A percentile compares a stretch with the other conserved stretches of the same genome.
Conservation (phyloP, 2,329 filamentous ascomycete species). For the Westerdykella ornata region DNA sequence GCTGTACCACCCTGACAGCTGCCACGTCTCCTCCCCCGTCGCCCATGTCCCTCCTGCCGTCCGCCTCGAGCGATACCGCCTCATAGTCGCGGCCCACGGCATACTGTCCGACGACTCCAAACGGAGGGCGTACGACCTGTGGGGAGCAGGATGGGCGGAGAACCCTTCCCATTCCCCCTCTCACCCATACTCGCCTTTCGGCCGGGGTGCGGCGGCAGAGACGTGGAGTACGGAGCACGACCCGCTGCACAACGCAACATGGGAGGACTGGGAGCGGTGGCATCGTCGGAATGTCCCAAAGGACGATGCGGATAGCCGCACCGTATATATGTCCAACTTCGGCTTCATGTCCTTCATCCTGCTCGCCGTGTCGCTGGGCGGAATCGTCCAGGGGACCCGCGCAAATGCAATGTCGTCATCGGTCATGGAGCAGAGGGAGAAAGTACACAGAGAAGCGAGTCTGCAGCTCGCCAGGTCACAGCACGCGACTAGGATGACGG, state of each 20-base stretch:
- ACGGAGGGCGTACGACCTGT: slow-evolving; percentile 73
- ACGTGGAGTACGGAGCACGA: slow-evolving; percentile 36
- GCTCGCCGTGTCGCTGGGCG: slow-evolving; percentile 61
- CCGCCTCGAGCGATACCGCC: slow-evolving; percentile 80
- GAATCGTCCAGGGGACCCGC: slow-evolving; percentile 64
- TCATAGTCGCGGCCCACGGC: slow-evolving; percentile 80
- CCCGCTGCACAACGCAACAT: slow-evolving; percentile 72
- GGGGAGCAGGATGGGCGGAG: slow-evolving; percentile 70
- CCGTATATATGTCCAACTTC: slow-evolving; percentile 69
- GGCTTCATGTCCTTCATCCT: slow-evolving; percentile 70
- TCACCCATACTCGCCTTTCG: slow-evolving; percentile 18
- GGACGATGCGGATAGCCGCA: slow-evolving; percentile 32
- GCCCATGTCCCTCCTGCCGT: slow-evolving; percentile 50
- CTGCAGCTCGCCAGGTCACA: slow-evolving; percentile 54
- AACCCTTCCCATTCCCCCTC: slow-evolving; percentile 18
- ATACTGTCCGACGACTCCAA: slow-evolving; percentile 77
- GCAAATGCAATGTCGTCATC: slow-evolving; percentile 57
- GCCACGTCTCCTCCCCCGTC: slow-evolving; percentile 31
- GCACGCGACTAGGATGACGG: slow-evolving; percentile 45
- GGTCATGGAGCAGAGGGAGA: slow-evolving; percentile 60
- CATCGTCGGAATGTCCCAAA: slow-evolving; percentile 22
- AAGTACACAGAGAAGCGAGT: slow-evolving; percentile 60
- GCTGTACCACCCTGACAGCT: slow-evolving; percentile 83
- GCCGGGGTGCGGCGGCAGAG: slow-evolving; percentile 22
- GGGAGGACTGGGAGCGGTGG: slow-evolving; percentile 88